phyloP scores from a whole-genome alignment of 2,329 filamentous ascomycete species.

The Ambrosiella beaveri region DNA sequence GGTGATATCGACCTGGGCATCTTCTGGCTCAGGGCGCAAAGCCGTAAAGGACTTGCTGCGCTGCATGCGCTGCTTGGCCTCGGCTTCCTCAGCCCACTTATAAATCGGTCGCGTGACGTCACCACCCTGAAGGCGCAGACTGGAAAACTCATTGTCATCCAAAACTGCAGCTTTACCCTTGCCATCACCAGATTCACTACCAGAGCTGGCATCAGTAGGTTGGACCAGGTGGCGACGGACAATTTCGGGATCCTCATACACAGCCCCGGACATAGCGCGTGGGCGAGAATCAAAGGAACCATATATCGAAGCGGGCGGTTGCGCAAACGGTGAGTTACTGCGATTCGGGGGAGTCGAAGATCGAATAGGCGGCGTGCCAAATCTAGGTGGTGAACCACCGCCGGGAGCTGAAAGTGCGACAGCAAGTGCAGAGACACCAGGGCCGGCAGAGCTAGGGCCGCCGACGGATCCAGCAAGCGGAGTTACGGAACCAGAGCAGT shows the following conservation, averaged over 20 bases:
- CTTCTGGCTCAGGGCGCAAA: conserved; percentile 59
- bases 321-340: conserved; percentile 19
- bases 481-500: conserved; percentile 26
- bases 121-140: conserved; percentile 78
- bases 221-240: conserved; percentile 76
- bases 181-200: conserved; percentile 29
- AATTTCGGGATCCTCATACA: conserved; percentile 75
- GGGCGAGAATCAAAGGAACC: conserved; percentile 67
- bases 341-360: conserved; percentile 37
- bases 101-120: conserved; percentile 93
- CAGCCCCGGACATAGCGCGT: conserved; percentile 36
- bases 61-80: conserved; percentile 48
- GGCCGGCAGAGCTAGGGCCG: conserved; percentile 49
- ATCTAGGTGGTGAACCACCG: conserved; percentile 50
- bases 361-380: conserved; percentile 46
- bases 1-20: conserved; percentile 67
- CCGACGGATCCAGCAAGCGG: conserved; percentile 32
- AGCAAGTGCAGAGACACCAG: conserved; percentile 73
- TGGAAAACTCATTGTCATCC: conserved; percentile 76
- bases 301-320: conserved; percentile 39
- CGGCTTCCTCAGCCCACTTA: conserved; percentile 83
- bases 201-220: conserved; percentile 35
- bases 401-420: conserved; percentile 66
- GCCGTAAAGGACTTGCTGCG: conserved; percentile 81
- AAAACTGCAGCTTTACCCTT: conserved; percentile 39